These are phyloP conservation scores for Cladosporium sp. DNA, from an alignment of 2,329 filamentous ascomycete species.

Conservation along the genomic window DNA sequence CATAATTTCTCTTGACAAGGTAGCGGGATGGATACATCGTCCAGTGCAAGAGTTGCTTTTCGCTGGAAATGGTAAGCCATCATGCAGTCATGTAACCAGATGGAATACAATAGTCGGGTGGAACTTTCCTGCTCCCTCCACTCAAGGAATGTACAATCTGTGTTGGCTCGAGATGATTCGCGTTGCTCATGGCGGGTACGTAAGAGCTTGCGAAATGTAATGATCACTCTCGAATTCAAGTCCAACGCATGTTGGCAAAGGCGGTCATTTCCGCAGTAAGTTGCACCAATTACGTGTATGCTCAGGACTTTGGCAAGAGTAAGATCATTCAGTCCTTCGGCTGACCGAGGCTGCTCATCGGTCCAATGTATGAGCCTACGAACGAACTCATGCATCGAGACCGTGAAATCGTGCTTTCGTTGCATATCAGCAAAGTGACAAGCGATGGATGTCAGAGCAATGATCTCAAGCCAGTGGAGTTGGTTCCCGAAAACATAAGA, in stretches of 20 bases:
- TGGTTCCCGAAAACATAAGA: constrained; percentile 17
- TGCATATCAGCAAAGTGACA: constrained; percentile 14
- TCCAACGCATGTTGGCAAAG: constrained; percentile 3
- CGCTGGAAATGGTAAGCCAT: constrained; percentile 16
- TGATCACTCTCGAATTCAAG: not conserved
- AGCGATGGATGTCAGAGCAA: constrained; percentile 29
- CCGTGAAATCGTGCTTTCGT: not conserved
- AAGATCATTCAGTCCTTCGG: constrained; percentile 7
- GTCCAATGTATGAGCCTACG: constrained; percentile 10
- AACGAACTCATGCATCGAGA: constrained; percentile 19
- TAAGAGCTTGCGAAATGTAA: not conserved
- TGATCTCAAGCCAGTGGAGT: constrained; percentile 21
- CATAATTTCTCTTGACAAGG: constrained; percentile 27
- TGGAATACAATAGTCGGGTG: constrained; percentile 22
- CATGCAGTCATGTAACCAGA: constrained; percentile 17
- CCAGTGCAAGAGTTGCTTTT: constrained; percentile 15
- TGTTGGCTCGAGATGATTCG: not conserved
- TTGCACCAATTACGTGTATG: constrained; percentile 15
- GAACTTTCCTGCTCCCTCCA: not conserved
- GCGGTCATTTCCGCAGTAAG: constrained; percentile 17
- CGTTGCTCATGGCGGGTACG: not conserved
- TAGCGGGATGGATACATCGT: constrained; percentile 20
- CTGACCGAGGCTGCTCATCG: not conserved
- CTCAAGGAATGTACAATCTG: not conserved
- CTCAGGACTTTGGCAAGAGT: constrained; percentile 15